Conservation (phyloP, 2,329 filamentous ascomycete species). For the Trichophyton equinum region DNA sequence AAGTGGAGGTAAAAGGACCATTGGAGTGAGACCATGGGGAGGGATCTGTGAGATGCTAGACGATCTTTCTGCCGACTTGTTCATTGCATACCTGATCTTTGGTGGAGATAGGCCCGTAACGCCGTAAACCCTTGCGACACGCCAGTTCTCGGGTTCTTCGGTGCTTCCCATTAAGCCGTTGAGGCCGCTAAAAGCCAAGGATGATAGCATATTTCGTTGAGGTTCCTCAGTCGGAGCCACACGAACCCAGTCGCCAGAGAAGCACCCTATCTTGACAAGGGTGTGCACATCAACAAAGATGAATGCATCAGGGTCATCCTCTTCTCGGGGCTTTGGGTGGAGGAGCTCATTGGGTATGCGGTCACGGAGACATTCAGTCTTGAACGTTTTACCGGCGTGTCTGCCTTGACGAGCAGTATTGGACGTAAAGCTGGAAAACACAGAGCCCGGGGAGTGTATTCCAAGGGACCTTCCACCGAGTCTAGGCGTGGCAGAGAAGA, state of each 20-base stretch:
- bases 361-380: slow-evolving; percentile 62
- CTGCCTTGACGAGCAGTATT: slow-evolving; percentile 65
- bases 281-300: slow-evolving; percentile 83
- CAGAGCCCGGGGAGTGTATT: slow-evolving; percentile 69
- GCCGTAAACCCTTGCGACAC: slow-evolving; percentile 78
- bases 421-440: slow-evolving; percentile 78
- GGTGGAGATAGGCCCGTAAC: slow-evolving; percentile 53
- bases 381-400: slow-evolving; percentile 67
- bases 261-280: slow-evolving; percentile 81
- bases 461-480: slow-evolving; percentile 58
- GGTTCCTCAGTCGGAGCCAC: slow-evolving; percentile 68
- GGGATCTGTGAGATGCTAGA: slow-evolving; percentile 43
- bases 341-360: slow-evolving; percentile 64
- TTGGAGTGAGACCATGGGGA: slow-evolving; percentile 41
- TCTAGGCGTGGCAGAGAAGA: slow-evolving; percentile 70
- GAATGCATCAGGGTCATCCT: slow-evolving; percentile 77
- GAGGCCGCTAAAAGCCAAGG: slow-evolving; percentile 47
- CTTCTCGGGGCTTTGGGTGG: slow-evolving; percentile 67
- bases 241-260: slow-evolving; percentile 93
- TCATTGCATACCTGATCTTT: slow-evolving; percentile 45
- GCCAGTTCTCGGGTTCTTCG: slow-evolving; percentile 58
- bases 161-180: slow-evolving; percentile 28
- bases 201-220: slow-evolving; percentile 42
- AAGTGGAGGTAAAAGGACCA: slow-evolving; percentile 69
- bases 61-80: slow-evolving; percentile 37